These are phyloP conservation scores for Pyrus hybrid DNA, from an alignment of 331 rosid genomes.

Conservation along the genomic window DNA sequence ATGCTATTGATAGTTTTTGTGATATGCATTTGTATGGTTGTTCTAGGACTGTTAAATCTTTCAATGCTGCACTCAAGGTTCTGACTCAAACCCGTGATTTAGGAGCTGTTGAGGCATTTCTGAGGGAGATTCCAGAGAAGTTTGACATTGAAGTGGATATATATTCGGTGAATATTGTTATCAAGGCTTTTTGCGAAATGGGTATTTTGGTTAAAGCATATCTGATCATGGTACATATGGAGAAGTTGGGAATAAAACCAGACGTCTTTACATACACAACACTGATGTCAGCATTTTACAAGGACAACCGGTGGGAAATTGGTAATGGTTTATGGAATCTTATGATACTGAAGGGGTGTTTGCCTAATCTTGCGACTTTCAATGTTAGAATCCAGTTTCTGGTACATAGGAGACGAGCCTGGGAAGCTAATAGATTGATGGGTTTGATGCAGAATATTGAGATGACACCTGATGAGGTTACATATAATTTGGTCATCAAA, in stretches of 20 bases:
- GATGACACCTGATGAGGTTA: constrained; percentile 50
- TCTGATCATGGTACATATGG: constrained; percentile 43
- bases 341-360: constrained; percentile 58
- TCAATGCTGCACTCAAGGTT: constrained; percentile 58
- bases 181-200: constrained; percentile 52
- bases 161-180: constrained; percentile 45
- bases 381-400: constrained; percentile 65
- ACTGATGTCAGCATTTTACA: constrained; percentile 54
- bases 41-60: constrained; percentile 61
- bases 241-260: constrained; percentile 41
- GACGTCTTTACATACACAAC: constrained; percentile 70
- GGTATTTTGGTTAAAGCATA: constrained; percentile 41
- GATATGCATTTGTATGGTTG: constrained; percentile 45
- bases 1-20: constrained; percentile 54
- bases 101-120: constrained; percentile 22
- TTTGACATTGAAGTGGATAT: constrained; percentile 41
- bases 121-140: constrained; percentile 14
- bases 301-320: constrained; percentile 31
- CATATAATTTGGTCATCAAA: constrained; percentile 64
- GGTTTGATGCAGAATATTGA: constrained; percentile 37
- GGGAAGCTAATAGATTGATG: constrained; percentile 64
- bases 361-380: constrained; percentile 57
- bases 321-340: constrained; percentile 79
- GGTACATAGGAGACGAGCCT: constrained; percentile 37
- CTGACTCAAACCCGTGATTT: constrained; percentile 33